phyloP scores from a whole-genome alignment of 2,329 filamentous ascomycete genomes.

The Dryadomyces quercus-mongolicae region DNA sequence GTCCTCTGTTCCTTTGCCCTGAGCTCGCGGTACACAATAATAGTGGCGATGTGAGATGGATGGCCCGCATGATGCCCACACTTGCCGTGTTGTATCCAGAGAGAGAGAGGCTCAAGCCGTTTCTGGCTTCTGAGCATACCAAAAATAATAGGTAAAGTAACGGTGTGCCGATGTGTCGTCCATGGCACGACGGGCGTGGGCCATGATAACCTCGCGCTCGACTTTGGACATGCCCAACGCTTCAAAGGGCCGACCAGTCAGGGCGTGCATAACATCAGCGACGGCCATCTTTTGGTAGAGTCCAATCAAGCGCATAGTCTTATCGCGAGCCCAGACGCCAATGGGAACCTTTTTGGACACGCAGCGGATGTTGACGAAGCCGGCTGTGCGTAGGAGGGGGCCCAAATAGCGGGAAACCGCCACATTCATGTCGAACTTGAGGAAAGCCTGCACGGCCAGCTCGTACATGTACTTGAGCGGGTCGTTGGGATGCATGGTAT shows the following conservation, averaged over 20 bases:
- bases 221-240: conserved; percentile 21
- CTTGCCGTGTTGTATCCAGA: no score
- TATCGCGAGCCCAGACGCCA: conserved; percentile 30
- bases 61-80: no score
- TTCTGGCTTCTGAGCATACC: conserved; percentile 25
- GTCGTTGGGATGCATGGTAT: conserved; percentile 26
- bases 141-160: conserved; percentile 28
- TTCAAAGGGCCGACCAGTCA: conserved; percentile 29
- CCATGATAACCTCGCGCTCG: conserved; percentile 18
- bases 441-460: conserved; percentile 16
- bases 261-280: conserved; percentile 22
- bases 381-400: conserved; percentile 23
- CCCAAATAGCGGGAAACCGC: conserved; percentile 22
- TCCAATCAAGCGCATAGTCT: conserved; percentile 25
- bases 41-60: no score
- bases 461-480: conserved; percentile 21
- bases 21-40: no score
- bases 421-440: conserved; percentile 24
- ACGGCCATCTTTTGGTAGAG: conserved; percentile 27
- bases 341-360: conserved; percentile 31
- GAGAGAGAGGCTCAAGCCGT: no score
- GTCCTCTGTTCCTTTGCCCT: no score
- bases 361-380: conserved; percentile 28
- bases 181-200: conserved; percentile 21
- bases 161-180: conserved; percentile 23